A percentile compares a stretch with the other conserved stretches of the same genome.
Evolutionary conservation across 1,284 basidiomycete species (phyloP).

Genomic region (Tilletia indica): DNA sequence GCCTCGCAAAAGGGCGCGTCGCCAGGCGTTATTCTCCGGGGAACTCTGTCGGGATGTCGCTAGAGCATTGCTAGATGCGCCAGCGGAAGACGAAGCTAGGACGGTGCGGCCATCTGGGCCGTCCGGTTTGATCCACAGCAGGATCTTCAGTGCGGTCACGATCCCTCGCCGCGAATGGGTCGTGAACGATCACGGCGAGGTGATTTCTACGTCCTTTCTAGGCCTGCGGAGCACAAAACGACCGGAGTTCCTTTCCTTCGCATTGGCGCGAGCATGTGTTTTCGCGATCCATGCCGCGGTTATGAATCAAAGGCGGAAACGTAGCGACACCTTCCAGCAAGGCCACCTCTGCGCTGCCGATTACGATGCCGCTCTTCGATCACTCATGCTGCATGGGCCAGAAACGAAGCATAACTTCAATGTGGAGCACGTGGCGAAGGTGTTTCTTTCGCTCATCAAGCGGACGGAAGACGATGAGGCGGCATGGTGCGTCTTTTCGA

Average conservation of each 20-base stretch:
- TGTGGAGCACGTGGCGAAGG: neutral
- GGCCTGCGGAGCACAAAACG: neutral
- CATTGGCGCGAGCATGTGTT: slow-evolving; percentile 1
- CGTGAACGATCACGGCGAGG: neutral
- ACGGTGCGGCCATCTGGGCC: neutral
- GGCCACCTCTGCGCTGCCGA: neutral
- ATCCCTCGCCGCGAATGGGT: neutral
- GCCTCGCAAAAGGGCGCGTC: neutral
- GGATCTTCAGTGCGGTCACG: too few relatives aligned
- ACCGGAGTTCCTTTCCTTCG: neutral
- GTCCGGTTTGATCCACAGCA: too few relatives aligned
- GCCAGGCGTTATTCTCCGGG: neutral
- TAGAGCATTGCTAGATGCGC: neutral
- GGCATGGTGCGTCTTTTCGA: too few relatives aligned
- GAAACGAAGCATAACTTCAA: too few relatives aligned
- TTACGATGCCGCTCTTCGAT: neutral
- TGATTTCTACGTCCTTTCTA: neutral
- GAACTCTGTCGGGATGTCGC: neutral
- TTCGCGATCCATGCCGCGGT: neutral
- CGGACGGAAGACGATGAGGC: too few relatives aligned
- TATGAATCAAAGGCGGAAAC: neutral
- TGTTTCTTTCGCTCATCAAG: neutral
- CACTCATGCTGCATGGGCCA: neutral
- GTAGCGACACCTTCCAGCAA: neutral
- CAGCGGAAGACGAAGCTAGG: neutral